Percentiles rank a stretch among this genome's conserved stretches.
These are phyloP conservation scores for Talinum fruticosum DNA, from an alignment of 148 eudicot genomes.

Conservation along the genomic window DNA sequence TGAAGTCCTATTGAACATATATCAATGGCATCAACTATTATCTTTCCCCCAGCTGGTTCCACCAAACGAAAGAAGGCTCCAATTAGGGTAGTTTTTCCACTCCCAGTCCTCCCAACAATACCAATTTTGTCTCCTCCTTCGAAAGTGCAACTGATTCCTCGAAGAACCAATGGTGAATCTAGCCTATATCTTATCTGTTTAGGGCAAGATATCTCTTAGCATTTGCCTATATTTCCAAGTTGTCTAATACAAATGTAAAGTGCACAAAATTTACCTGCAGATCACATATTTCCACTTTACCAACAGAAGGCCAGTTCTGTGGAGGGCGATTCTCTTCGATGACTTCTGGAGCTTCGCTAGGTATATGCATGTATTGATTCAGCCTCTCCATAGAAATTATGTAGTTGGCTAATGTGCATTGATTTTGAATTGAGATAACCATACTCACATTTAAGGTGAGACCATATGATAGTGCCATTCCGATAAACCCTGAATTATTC, in stretches of 20 bases:
- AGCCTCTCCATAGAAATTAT: constrained; percentile 90
- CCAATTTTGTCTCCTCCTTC: constrained; percentile 88
- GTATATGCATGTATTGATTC: constrained; percentile 75
- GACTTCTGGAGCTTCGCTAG: constrained; percentile 85
- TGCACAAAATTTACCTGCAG: constrained; percentile 48
- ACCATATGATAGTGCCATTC: constrained; percentile 95
- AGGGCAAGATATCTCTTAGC: constrained; percentile 2
- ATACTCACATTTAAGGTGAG: constrained; percentile 72
- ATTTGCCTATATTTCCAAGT: background rate
- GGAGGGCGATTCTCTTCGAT: constrained; percentile 67
- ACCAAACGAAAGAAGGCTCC: constrained; percentile 86
- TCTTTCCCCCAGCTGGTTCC: constrained; percentile 73
- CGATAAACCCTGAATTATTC: constrained; percentile 72
- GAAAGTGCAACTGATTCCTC: constrained; percentile 77
- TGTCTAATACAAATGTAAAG: background rate
- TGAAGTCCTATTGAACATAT: constrained; percentile 77
- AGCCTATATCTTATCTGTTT: constrained; percentile 74
- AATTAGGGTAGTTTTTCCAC: constrained; percentile 90
- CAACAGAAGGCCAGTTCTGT: constrained; percentile 65
- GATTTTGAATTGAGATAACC: constrained; percentile 74
- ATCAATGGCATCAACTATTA: constrained; percentile 71
- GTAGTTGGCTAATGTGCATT: constrained; percentile 73
- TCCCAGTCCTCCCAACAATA: constrained; percentile 90
- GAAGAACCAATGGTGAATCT: constrained; percentile 75
- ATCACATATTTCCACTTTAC: constrained; percentile 79